These are phyloP conservation scores for Perilla frutescens DNA, from an alignment of 257 asterid species.

Conservation along the genomic window DNA sequence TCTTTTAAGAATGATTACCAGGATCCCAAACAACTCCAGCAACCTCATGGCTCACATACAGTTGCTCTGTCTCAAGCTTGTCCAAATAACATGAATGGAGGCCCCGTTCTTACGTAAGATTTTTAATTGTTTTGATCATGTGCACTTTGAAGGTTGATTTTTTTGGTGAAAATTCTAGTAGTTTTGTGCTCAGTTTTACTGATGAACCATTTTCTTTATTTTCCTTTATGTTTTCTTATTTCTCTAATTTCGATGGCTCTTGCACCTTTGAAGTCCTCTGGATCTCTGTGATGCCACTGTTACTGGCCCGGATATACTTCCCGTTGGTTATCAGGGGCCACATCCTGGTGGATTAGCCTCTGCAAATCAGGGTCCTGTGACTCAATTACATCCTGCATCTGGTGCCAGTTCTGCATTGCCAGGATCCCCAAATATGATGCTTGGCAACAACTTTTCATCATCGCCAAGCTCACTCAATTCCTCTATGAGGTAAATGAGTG, in stretches of 20 bases:
- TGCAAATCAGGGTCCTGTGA: conserved; percentile 58
- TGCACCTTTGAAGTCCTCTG: conserved; percentile 74
- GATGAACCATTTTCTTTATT: not conserved
- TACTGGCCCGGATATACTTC: conserved; percentile 60
- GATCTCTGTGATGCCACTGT: conserved; percentile 72
- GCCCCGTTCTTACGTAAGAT: conserved; percentile 76
- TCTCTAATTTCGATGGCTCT: conserved; percentile 15
- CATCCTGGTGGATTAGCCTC: conserved; percentile 59
- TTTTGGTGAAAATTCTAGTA: conserved; percentile 22
- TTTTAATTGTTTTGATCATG: conserved; percentile 28
- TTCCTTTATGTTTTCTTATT: conserved; percentile 28
- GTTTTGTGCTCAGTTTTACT: conserved; percentile 25
- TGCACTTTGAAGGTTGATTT: conserved; percentile 15
- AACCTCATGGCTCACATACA: conserved; percentile 85
- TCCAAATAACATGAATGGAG: conserved; percentile 83
- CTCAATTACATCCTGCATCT: conserved; percentile 59
- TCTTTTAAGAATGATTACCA: conserved; percentile 55
- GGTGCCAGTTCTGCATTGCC: conserved; percentile 60
- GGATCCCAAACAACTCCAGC: conserved; percentile 84
- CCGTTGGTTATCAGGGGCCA: conserved; percentile 78
- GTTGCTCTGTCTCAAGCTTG: conserved; percentile 75
- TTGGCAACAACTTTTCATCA: conserved; percentile 67
- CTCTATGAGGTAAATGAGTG: conserved; percentile 66
- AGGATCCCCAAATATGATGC: conserved; percentile 72
- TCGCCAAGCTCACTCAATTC: conserved; percentile 65